phyloP scores from a whole-genome alignment of 2,329 filamentous ascomycete genomes.

The Xylaria sp. region DNA sequence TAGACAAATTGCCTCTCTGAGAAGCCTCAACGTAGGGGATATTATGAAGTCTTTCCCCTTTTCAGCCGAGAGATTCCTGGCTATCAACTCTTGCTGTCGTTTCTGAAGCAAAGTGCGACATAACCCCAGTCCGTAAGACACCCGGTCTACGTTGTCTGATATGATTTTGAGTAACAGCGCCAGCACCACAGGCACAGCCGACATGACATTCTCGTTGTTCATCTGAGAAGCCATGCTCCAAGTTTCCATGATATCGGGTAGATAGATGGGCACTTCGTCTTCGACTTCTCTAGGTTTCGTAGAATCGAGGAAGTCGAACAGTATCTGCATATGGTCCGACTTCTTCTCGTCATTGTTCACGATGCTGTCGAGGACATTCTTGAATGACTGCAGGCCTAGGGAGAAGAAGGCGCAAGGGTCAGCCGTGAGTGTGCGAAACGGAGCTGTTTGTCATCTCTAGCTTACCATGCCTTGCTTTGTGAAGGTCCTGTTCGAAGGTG shows the following conservation, averaged over 20 bases:
- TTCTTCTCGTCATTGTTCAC: constrained; percentile 62
- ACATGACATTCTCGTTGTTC: constrained; percentile 84
- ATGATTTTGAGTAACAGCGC: constrained; percentile 84
- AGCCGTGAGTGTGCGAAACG: constrained; percentile 15
- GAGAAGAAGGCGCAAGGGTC: neutral
- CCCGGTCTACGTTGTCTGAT: constrained; percentile 78
- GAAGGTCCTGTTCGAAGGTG: constrained; percentile 75
- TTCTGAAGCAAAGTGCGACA: constrained; percentile 85
- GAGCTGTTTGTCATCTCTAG: constrained; percentile 13
- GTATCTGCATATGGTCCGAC: constrained; percentile 65
- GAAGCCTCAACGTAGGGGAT: constrained; percentile 84
- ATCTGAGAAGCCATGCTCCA: constrained; percentile 86
- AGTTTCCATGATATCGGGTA: constrained; percentile 84
- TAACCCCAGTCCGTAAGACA: constrained; percentile 79
- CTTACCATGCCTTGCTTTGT: constrained; percentile 73
- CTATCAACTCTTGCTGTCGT: constrained; percentile 81
- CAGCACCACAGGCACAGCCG: constrained; percentile 81
- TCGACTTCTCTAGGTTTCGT: constrained; percentile 62
- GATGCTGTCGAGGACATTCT: constrained; percentile 74
- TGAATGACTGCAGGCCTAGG: constrained; percentile 76
- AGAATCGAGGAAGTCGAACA: constrained; percentile 75
- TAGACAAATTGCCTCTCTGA: constrained; percentile 86
- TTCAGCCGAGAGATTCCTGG: constrained; percentile 80
- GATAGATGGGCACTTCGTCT: constrained; percentile 71
- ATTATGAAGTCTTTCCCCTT: constrained; percentile 89